phyloP scores from a whole-genome alignment of 2,329 filamentous ascomycete genomes.

The Colletotrichum sp. region DNA sequence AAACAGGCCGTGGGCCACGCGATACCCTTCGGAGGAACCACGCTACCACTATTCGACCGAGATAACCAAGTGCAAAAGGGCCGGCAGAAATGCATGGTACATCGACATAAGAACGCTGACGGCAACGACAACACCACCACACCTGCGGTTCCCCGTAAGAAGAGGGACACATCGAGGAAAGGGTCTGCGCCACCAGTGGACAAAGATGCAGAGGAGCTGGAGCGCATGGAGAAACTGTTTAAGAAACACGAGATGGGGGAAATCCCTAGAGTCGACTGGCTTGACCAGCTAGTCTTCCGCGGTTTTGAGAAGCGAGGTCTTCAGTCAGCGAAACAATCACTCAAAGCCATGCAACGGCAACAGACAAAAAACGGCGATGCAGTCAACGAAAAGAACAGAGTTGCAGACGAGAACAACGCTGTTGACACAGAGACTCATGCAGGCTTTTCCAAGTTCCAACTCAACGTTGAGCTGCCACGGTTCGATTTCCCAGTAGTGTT shows the following conservation, averaged over 20 bases:
- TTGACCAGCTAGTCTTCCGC: conserved; percentile 93
- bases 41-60: conserved; percentile 87
- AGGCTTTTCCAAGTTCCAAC: conserved; percentile 68
- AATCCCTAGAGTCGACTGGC: conserved; percentile 90
- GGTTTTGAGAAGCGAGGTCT: conserved; percentile 80
- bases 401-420: conserved; percentile 24
- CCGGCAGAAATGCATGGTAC: conserved; percentile 86
- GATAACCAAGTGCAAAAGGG: conserved; percentile 93
- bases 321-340: conserved; percentile 67
- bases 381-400: conserved; percentile 32
- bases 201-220: conserved; percentile 81
- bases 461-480: conserved; percentile 90
- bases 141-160: conserved; percentile 68
- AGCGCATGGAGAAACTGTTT: conserved; percentile 85
- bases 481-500: conserved; percentile 98
- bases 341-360: conserved; percentile 61
- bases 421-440: conserved; percentile 51
- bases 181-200: conserved; percentile 59
- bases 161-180: conserved; percentile 51
- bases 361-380: conserved; percentile 45
- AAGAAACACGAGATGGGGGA: conserved; percentile 99
- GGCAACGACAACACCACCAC: conserved; percentile 82
- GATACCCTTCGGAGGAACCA: conserved; percentile 93
- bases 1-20: conserved; percentile 75
- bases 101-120: conserved; percentile 84